Base-by-base conservation (phyloP, 768 basidiomycete species). In the Tephrocybe sp. region DNA sequence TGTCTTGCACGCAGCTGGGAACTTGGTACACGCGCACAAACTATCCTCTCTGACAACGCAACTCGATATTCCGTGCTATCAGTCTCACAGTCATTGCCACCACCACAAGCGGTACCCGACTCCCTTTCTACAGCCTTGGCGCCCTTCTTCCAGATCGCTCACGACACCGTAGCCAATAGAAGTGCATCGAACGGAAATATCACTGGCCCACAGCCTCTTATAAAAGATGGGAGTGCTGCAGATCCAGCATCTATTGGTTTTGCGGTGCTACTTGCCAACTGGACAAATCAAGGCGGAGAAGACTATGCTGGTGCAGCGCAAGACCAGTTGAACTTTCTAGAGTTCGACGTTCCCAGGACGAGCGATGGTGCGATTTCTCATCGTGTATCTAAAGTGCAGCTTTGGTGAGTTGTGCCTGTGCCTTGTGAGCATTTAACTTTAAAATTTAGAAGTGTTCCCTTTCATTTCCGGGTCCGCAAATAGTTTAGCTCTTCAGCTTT, bases 231-330 rank as follows among this genome's bases (percentile, higher is more conserved):
- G 26, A 72, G 76, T 35, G 84, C 86, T 13, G 88, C 84, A 0
- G 93, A 96, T 60, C 92, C 92, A 0, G 81, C 91, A 0, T 85
- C 83, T 40, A 76, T 87, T n/a, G 90, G 89, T 2, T 75, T 87
- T 30, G 76, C 84, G 0, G 81, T 90, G 19, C 72, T 91, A 32
- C 63, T 80, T 8, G 76, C 78, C 0, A 77, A 78, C 52, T 78
- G 73, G 76, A 80, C 78, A 0, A 60, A 56, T 0, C 60, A 60
- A 31, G 77, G 76, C 23, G 70, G 68, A 19, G 67, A 78, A 10
- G 71, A 84, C 57, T 92, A 84, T 63, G 77, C 77, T 0, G 72
- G 71, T 2, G 89, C 87, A 20, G 87, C 87, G 17, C 65, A 54
- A 45, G 78, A 81, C 53, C 86, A 94, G 66, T 68, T 92, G 5